Conservation (phyloP, 2,329 filamentous ascomycete genomes). For the Sarocladium brachiariae region DNA sequence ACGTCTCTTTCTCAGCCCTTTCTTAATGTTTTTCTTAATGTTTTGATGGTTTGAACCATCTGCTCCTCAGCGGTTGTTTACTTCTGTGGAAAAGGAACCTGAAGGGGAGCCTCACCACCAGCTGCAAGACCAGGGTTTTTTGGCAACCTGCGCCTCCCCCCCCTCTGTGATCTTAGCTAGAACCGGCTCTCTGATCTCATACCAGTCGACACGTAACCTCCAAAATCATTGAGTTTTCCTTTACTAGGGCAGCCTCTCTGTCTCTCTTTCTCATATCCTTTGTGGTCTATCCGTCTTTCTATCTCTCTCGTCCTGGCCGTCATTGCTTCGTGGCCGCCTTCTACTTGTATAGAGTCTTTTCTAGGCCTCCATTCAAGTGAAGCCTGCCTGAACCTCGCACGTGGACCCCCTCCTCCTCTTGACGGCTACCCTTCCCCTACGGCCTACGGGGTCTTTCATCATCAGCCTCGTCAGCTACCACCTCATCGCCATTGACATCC, state of each 20-base stretch:
- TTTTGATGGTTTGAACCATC: too few relatives aligned
- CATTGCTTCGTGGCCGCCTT: background rate
- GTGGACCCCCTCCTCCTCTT: background rate
- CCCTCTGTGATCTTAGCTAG: background rate
- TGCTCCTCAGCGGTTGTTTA: too few relatives aligned
- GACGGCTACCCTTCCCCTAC: background rate
- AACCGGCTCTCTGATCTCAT: too few relatives aligned
- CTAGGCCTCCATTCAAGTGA: background rate
- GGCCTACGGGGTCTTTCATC: background rate
- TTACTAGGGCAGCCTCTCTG: too few relatives aligned
- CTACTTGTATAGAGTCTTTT: background rate
- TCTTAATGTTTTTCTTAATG: too few relatives aligned
- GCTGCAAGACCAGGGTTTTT: conserved; percentile 3
- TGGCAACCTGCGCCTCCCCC: too few relatives aligned
- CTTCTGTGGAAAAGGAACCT: too few relatives aligned
- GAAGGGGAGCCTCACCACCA: too few relatives aligned
- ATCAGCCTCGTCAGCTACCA: background rate
- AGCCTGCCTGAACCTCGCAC: background rate
- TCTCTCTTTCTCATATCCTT: background rate
- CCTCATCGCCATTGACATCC: background rate
- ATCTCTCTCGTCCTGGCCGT: background rate
- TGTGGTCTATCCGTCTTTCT: background rate
- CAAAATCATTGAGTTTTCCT: background rate
- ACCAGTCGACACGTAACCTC: too few relatives aligned
- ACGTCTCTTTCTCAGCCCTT: too few relatives aligned